These are phyloP conservation scores for Coemansia sp. DNA, from an alignment of 192 early-diverging fungal species.

Conservation along the genomic window DNA sequence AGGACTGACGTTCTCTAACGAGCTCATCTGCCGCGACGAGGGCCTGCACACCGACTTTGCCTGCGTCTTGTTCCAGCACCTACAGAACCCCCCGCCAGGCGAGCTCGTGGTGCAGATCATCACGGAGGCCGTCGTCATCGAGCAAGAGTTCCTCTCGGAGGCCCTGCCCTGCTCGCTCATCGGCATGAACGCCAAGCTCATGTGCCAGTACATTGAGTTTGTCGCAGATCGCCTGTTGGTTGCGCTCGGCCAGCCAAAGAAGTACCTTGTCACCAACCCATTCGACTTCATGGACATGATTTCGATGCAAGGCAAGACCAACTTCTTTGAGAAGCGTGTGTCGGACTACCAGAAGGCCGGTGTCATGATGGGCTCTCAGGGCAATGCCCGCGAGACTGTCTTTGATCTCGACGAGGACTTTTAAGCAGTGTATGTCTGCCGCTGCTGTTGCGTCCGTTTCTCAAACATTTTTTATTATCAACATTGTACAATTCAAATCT, in stretches of 20 bases:
- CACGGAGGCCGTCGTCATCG: constrained; percentile 87
- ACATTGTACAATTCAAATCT: constrained; percentile 7
- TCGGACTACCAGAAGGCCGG: constrained; percentile 96
- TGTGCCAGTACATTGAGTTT: constrained; percentile 99
- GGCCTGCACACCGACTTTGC: constrained; percentile 98
- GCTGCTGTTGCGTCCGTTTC: not conserved
- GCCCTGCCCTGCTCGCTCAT: constrained; percentile 91
- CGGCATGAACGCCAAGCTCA: constrained; percentile 94
- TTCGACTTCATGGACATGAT: constrained; percentile 99
- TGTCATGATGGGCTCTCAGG: constrained; percentile 70
- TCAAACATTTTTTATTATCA: not conserved
- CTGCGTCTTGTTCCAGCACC: constrained; percentile 85
- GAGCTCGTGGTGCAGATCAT: constrained; percentile 74
- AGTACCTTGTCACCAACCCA: constrained; percentile 86
- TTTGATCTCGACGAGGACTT: constrained; percentile 86
- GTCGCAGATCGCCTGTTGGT: constrained; percentile 95
- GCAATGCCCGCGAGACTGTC: constrained; percentile 63
- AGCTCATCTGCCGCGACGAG: constrained; percentile 97
- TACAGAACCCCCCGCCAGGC: constrained; percentile 72
- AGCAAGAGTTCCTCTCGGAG: constrained; percentile 95
- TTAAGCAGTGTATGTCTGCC: constrained; percentile 35
- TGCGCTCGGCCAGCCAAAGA: constrained; percentile 83
- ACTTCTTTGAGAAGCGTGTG: constrained; percentile 98
- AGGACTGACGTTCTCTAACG: constrained; percentile 97
- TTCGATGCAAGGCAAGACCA: constrained; percentile 97